Evolutionary conservation across 371 early-diverging fungal genomes (phyloP).

Genomic region (Mucor mucedo): DNA sequence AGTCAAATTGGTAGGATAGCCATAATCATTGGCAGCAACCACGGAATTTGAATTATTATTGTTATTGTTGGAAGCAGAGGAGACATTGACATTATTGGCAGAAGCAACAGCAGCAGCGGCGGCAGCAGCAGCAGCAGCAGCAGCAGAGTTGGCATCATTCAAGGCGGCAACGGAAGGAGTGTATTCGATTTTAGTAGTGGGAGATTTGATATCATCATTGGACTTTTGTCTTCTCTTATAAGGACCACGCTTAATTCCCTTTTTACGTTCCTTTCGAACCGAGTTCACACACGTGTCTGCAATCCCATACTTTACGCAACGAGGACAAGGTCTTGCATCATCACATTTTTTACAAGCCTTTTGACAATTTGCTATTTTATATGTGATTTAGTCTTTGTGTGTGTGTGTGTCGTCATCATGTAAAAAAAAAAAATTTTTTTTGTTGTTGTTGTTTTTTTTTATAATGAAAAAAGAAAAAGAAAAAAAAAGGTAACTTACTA

Average conservation of each 20-base stretch:
- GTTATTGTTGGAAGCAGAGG: too few species aligned
- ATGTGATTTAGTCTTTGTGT: too few species aligned
- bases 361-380: constrained; percentile 78
- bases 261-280: constrained; percentile 83
- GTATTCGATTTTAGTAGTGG: not conserved
- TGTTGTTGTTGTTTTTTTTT: constrained; percentile 1
- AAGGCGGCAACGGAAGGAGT: not conserved
- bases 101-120: constrained; percentile 1
- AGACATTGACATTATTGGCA: not conserved
- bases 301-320: constrained; percentile 81
- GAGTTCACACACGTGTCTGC: constrained; percentile 80
- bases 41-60: not conserved
- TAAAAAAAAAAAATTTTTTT: constrained; percentile 9
- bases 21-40: constrained; percentile 1
- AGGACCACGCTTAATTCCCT: constrained; percentile 85
- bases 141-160: not conserved
- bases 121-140: not conserved
- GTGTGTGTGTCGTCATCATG: constrained; percentile 19
- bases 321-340: constrained; percentile 84
- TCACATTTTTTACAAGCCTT: constrained; percentile 95
- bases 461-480: not conserved
- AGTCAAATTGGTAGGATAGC: constrained; percentile 24
- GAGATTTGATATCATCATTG: not conserved
- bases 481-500: constrained; percentile 40
- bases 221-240: constrained; percentile 68